Percentiles rank a stretch among this genome's conserved stretches.
Evolutionary conservation across 2,329 filamentous ascomycete genomes (phyloP).

Genomic region (Hymenoscyphus fraxineus): DNA sequence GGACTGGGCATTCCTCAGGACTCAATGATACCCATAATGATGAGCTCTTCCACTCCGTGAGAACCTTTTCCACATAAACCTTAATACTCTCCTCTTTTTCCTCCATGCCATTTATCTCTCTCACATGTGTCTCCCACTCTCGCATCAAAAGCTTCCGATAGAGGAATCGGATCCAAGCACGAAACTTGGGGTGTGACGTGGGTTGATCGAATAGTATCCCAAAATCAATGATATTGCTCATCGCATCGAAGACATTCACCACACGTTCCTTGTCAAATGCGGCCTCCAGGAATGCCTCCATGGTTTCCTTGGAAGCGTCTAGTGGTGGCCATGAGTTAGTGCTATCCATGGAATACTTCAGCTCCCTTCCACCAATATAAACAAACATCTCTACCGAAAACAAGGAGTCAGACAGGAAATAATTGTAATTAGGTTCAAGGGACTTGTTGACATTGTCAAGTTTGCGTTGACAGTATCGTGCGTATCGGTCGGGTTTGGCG

Average conservation of each 20-base stretch:
- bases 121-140: neutral
- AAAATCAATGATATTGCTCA: neutral
- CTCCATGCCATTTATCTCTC: neutral
- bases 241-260: neutral
- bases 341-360: neutral
- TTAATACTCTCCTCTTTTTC: neutral
- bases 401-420: no score
- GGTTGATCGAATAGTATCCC: neutral
- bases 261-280: neutral
- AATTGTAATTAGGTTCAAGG: no score
- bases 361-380: neutral
- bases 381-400: neutral
- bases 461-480: no score
- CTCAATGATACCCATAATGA: neutral
- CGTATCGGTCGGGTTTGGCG: no score
- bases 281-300: neutral
- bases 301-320: neutral
- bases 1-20: neutral
- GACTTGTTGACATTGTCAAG: no score
- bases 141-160: neutral
- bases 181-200: neutral
- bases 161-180: neutral
- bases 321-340: neutral
- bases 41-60: neutral
- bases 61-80: neutral